Conservation (phyloP, 257 asterid species). For the Fraxinus americana region DNA sequence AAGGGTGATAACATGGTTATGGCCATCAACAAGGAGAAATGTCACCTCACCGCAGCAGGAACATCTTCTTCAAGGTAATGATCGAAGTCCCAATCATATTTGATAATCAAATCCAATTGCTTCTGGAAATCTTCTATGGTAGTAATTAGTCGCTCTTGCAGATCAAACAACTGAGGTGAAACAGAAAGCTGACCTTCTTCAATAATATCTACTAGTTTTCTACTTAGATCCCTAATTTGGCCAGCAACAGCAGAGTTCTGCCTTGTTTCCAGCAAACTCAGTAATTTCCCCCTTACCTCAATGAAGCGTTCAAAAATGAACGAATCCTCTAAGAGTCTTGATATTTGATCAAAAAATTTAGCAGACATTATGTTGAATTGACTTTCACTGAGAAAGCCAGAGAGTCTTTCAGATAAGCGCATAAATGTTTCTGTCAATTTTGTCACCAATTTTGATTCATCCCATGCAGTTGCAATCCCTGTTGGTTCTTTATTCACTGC, state of each 20-base stretch:
- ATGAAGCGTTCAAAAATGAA: slow-evolving; percentile 63
- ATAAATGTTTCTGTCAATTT: slow-evolving; percentile 74
- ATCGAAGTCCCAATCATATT: slow-evolving; percentile 97
- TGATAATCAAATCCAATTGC: slow-evolving; percentile 86
- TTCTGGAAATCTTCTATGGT: slow-evolving; percentile 90
- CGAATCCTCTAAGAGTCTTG: slow-evolving; percentile 76
- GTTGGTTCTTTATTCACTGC: slow-evolving; percentile 45
- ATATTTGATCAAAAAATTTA: slow-evolving; percentile 80
- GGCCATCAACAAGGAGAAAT: slow-evolving; percentile 44
- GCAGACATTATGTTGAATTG: slow-evolving; percentile 80
- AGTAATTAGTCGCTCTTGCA: slow-evolving; percentile 72
- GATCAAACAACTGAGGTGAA: slow-evolving; percentile 77
- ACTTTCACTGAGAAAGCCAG: slow-evolving; percentile 87
- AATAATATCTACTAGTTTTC: slow-evolving; percentile 72
- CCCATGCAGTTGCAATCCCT: slow-evolving; percentile 57
- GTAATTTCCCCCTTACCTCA: slow-evolving; percentile 58
- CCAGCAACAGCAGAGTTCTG: slow-evolving; percentile 68
- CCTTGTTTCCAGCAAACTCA: slow-evolving; percentile 63
- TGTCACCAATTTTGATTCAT: slow-evolving; percentile 73
- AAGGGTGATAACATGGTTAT: slow-evolving; percentile 28
- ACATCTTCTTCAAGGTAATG: slow-evolving; percentile 93
- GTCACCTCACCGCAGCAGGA: slow-evolving; percentile 99
- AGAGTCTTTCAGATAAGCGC: slow-evolving; percentile 77
- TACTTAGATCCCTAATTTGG: slow-evolving; percentile 78
- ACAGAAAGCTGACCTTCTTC: slow-evolving; percentile 95